Conservation (phyloP, 2,329 filamentous ascomycete genomes). For the Phoma sp. region DNA sequence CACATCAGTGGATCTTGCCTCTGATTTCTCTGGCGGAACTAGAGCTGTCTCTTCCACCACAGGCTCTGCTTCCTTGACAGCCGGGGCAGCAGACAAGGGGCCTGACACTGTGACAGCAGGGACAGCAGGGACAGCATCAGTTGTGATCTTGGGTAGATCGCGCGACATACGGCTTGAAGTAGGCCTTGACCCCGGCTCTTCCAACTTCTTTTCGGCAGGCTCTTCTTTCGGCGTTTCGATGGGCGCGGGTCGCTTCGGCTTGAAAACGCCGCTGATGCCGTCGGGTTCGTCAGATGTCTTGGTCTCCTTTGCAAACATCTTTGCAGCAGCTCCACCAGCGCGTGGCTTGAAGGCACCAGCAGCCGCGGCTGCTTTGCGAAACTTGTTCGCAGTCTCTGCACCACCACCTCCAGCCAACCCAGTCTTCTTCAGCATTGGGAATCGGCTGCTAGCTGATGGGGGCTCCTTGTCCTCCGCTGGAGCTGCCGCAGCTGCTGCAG, state of each 20-base stretch:
- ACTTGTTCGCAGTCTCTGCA: conserved; percentile 73
- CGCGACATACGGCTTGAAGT: conserved; percentile 37
- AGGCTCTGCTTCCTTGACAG: conserved; percentile 13
- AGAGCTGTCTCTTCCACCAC: conserved; percentile 34
- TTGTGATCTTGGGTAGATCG: conserved; percentile 38
- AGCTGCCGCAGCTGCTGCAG: conserved; percentile 4
- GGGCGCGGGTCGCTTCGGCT: conserved; percentile 60
- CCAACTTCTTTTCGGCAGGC: conserved; percentile 34
- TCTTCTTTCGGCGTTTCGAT: conserved; percentile 34
- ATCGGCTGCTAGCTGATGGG: conserved; percentile 64
- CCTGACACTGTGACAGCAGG: conserved; percentile 46
- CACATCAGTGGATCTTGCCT: conserved; percentile 12
- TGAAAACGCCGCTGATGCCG: conserved; percentile 87
- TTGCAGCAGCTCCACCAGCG: conserved; percentile 83
- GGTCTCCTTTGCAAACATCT: conserved; percentile 66
- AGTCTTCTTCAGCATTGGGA: conserved; percentile 88
- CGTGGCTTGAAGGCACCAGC: conserved; percentile 82
- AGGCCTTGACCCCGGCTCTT: conserved; percentile 26
- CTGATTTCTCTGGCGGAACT: conserved; percentile 44
- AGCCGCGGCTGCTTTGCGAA: conserved; percentile 77
- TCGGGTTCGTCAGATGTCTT: conserved; percentile 74
- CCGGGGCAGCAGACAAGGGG: conserved; percentile 31
- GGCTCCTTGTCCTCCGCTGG: conserved; percentile 54
- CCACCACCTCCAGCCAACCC: conserved; percentile 57
- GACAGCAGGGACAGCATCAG: conserved; percentile 42